A percentile compares a stretch with the other conserved stretches of the same genome.
phyloP scores from a whole-genome alignment of 192 early-diverging fungal genomes.

The Pecoramyces ruminantium region DNA sequence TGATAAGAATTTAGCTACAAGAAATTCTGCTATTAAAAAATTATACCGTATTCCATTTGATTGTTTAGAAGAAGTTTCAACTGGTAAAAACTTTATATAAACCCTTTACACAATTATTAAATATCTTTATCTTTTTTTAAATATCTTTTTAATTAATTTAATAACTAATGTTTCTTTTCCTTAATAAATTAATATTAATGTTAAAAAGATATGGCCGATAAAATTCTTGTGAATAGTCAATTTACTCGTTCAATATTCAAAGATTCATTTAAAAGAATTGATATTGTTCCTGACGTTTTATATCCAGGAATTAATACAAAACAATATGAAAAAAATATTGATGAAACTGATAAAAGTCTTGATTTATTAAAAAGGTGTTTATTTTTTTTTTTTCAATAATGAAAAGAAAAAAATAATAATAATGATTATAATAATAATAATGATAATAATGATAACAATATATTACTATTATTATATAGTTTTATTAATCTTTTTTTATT shows the following conservation, averaged over 20 bases:
- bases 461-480: too few relatives aligned
- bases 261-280: conserved; percentile 47
- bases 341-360: conserved; percentile 31
- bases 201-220: conserved; percentile 63
- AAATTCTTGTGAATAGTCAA: conserved; percentile 76
- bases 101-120: too few relatives aligned
- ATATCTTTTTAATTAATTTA: too few relatives aligned
- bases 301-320: conserved; percentile 69
- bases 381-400: too few relatives aligned
- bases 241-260: conserved; percentile 66
- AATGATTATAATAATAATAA: too few relatives aligned
- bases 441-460: too few relatives aligned
- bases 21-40: conserved; percentile 35
- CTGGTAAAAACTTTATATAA: conserved; percentile 34
- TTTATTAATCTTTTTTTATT: too few relatives aligned
- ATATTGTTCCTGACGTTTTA: conserved; percentile 43
- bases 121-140: too few relatives aligned
- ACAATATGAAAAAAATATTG: conserved; percentile 44
- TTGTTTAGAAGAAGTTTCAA: conserved; percentile 67
- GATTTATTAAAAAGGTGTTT: conserved; percentile 19
- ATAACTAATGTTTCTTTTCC: too few relatives aligned
- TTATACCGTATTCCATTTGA: conserved; percentile 73
- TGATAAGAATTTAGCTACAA: conserved; percentile 59
- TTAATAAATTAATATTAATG: too few relatives aligned
- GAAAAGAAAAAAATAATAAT: too few relatives aligned